phyloP scores from a whole-genome alignment of 2,329 filamentous ascomycete genomes.

The Trichoderma atrobrunneum region DNA sequence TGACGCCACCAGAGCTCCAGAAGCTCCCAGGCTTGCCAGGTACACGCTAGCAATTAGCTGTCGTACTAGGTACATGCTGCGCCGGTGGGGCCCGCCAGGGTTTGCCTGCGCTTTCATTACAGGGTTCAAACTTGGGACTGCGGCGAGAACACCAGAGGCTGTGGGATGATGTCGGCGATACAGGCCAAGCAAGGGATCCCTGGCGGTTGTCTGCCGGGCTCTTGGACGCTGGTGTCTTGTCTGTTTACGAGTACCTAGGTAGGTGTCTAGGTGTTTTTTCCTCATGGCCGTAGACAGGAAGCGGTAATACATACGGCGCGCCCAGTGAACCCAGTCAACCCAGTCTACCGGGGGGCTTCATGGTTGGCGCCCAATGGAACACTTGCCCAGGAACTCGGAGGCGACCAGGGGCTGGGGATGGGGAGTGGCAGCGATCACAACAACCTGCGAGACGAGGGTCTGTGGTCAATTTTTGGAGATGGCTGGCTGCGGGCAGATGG shows the following conservation, averaged over 20 bases:
- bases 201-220: background rate
- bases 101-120: slow-evolving; percentile 1
- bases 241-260: background rate
- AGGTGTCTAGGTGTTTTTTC: background rate
- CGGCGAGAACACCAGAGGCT: slow-evolving; percentile 1
- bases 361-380: slow-evolving; percentile 7
- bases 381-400: slow-evolving; percentile 11
- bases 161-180: slow-evolving; percentile 17
- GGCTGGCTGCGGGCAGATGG: background rate
- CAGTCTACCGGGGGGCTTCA: background rate
- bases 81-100: background rate
- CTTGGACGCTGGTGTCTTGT: background rate
- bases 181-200: slow-evolving; percentile 5
- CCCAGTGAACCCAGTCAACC: background rate
- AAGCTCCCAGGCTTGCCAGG: background rate
- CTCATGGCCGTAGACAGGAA: background rate
- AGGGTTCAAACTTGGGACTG: slow-evolving; percentile 14
- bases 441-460: background rate
- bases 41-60: slow-evolving; percentile 1
- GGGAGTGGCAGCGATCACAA: slow-evolving; percentile 5
- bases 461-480: background rate
- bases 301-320: slow-evolving; percentile 10
- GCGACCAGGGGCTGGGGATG: slow-evolving; percentile 1
- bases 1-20: slow-evolving; percentile 14
- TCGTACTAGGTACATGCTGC: background rate